Conservation (phyloP, 1,284 basidiomycete species). For the Bondarzewia mesenterica region DNA sequence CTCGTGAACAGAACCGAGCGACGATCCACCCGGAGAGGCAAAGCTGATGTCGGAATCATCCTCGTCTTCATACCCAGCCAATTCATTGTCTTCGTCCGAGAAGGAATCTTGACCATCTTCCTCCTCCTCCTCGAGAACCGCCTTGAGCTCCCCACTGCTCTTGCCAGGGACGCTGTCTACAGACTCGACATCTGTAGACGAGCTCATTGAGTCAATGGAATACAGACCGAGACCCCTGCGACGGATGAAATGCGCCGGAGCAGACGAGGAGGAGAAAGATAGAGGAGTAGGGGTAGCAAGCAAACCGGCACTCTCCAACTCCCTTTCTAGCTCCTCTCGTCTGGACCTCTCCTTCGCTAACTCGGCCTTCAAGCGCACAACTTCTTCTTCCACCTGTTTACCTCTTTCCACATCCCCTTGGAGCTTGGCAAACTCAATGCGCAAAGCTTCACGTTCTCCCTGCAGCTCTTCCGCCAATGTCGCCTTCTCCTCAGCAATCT, state of each 20-base stretch:
- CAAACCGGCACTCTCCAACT: slow-evolving; percentile 33
- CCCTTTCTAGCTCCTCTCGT: slow-evolving; percentile 33
- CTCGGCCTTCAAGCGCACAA: slow-evolving; percentile 22
- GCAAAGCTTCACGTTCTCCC: slow-evolving; percentile 24
- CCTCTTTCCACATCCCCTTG: slow-evolving; percentile 26
- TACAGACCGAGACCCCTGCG: slow-evolving; percentile 43
- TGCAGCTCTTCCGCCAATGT: slow-evolving; percentile 24
- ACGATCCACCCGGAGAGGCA: slow-evolving; percentile 43
- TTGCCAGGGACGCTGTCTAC: slow-evolving; percentile 32
- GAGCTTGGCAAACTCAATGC: slow-evolving; percentile 23
- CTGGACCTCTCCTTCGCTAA: slow-evolving; percentile 30
- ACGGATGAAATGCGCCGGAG: slow-evolving; percentile 15
- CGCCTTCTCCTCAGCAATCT: slow-evolving; percentile 35
- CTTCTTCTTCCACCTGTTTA: slow-evolving; percentile 25
- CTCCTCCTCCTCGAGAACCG: slow-evolving; percentile 47
- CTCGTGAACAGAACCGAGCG: slow-evolving; percentile 49
- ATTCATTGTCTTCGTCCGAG: slow-evolving; percentile 43
- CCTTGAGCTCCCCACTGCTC: slow-evolving; percentile 40
- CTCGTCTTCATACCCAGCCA: slow-evolving; percentile 64
- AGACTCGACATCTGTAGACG: slow-evolving; percentile 58
- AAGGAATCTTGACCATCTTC: slow-evolving; percentile 22
- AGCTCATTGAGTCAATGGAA: slow-evolving; percentile 55
- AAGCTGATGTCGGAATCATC: slow-evolving; percentile 48
- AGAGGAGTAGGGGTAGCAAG: slow-evolving; percentile 37
- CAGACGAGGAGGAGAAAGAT: slow-evolving; percentile 23